These are phyloP conservation scores for Westerdykella aurantiaca DNA, from an alignment of 2,329 filamentous ascomycete genomes.

Conservation along the genomic window DNA sequence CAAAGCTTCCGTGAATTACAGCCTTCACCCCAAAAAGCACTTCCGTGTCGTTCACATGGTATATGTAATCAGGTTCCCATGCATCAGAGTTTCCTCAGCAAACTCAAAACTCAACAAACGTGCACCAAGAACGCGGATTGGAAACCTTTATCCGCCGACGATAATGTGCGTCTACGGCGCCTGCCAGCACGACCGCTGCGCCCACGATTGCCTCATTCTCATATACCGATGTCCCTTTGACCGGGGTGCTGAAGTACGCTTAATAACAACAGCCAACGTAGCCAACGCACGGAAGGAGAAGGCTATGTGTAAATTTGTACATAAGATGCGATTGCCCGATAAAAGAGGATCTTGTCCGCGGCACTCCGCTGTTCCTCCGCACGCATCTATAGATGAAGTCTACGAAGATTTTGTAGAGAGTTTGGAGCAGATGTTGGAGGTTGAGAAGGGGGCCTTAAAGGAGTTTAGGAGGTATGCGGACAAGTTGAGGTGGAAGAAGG, in stretches of 20 bases:
- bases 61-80: neutral
- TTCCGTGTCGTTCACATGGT: neutral
- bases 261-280: too few relatives aligned
- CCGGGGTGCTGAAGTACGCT: neutral
- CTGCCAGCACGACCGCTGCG: neutral
- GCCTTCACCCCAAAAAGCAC: neutral
- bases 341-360: neutral
- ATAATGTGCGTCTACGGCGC: neutral
- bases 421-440: slow-evolving; percentile 1
- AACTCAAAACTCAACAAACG: neutral
- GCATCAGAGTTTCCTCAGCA: neutral
- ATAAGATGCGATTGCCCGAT: neutral
- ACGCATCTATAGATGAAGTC: neutral
- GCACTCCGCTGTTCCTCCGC: neutral
- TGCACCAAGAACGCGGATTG: neutral
- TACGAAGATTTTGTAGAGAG: neutral
- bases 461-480: neutral
- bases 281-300: neutral
- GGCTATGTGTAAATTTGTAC: neutral
- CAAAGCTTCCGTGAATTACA: neutral
- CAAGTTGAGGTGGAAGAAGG: neutral
- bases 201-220: neutral
- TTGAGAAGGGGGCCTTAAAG: slow-evolving; percentile 1
- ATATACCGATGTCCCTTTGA: neutral
- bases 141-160: neutral